Conservation (phyloP, 129 eudicot species). For the Flaveria bidentis region DNA sequence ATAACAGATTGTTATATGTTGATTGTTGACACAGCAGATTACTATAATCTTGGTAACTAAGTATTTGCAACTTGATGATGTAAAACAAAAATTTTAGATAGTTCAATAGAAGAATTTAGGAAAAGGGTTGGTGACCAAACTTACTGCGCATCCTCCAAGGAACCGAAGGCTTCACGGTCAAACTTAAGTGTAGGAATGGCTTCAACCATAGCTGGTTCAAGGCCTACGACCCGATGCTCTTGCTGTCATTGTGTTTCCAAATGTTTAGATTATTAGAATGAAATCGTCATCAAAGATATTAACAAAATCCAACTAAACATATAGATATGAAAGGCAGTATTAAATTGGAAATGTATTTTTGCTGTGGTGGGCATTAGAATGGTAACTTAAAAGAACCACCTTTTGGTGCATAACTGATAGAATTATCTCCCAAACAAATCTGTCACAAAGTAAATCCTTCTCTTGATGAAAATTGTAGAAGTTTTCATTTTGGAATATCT, state of each 20-base stretch:
- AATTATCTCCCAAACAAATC: neutral
- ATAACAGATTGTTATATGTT: neutral
- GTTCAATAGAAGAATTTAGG: neutral
- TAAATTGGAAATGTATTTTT: neutral
- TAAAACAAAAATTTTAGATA: neutral
- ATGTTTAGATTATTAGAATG: constrained; percentile 13
- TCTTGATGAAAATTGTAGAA: constrained; percentile 5
- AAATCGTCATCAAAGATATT: neutral
- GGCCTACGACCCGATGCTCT: constrained; percentile 70
- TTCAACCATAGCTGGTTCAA: constrained; percentile 79
- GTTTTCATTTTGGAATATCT: neutral
- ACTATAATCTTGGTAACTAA: neutral
- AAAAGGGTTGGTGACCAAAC: constrained; percentile 27
- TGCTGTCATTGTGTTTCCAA: constrained; percentile 53
- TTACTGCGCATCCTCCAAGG: constrained; percentile 83
- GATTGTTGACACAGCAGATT: neutral
- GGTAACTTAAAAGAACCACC: neutral
- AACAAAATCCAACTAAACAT: neutral
- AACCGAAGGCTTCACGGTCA: constrained; percentile 72
- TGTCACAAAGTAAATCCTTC: neutral
- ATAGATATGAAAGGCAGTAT: neutral
- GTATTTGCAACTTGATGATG: too few relatives aligned
- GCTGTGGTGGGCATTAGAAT: neutral
- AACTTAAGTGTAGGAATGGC: constrained; percentile 92
- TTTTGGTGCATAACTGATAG: neutral